A percentile compares a stretch with the other conserved stretches of the same genome.
Conservation (phyloP, 495 filamentous ascomycete species). For the Aspergillus saccharolyticus region DNA sequence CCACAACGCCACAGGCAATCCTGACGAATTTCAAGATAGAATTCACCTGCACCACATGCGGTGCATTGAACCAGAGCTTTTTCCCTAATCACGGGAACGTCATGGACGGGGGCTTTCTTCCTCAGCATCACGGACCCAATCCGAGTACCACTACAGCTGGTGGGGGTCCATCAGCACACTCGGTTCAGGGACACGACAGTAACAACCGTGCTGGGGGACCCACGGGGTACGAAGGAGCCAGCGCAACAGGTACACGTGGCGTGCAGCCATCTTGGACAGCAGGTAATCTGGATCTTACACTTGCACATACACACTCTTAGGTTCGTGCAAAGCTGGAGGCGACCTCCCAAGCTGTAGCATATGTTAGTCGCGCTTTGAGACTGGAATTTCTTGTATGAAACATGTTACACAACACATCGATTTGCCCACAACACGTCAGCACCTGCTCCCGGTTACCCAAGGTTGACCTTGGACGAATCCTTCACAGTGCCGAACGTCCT, state of each 20-base stretch:
- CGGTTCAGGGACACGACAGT: slow-evolving; percentile 22
- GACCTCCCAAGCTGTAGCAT: not conserved
- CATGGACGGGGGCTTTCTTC: slow-evolving; percentile 29
- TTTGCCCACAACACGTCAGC: not conserved
- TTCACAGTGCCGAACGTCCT: not conserved
- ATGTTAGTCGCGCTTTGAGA: not conserved
- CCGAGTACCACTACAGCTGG: slow-evolving; percentile 19
- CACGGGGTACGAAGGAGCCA: slow-evolving; percentile 15
- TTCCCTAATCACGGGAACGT: slow-evolving; percentile 43
- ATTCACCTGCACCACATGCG: slow-evolving; percentile 42
- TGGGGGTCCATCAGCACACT: slow-evolving; percentile 18
- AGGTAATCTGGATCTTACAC: slow-evolving; percentile 29
- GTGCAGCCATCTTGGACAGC: slow-evolving; percentile 32
- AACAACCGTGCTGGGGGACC: slow-evolving; percentile 43
- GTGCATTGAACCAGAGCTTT: slow-evolving; percentile 43
- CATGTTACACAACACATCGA: not conserved
- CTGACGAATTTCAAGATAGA: slow-evolving; percentile 45
- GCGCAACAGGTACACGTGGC: slow-evolving; percentile 22
- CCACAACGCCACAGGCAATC: slow-evolving; percentile 28
- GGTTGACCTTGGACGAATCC: not conserved
- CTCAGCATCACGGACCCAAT: slow-evolving; percentile 24
- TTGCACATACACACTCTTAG: slow-evolving; percentile 23
- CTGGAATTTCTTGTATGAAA: not conserved
- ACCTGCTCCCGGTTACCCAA: not conserved
- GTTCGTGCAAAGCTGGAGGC: slow-evolving; percentile 8